Conservation (phyloP, 2,329 filamentous ascomycete genomes). For the Paradendryphiella salina region DNA sequence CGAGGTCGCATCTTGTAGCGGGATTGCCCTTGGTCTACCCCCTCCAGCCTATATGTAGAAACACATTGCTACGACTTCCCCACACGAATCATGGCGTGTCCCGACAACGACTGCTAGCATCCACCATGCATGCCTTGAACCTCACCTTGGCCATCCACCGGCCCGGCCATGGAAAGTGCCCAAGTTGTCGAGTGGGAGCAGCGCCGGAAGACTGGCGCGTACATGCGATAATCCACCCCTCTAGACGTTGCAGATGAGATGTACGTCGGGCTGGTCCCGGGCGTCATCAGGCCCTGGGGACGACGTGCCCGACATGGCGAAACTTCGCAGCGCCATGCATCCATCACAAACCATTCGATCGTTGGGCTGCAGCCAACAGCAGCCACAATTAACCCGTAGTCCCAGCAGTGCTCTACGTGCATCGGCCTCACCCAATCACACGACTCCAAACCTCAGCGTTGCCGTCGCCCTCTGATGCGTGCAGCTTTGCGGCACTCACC, state of each 20-base stretch:
- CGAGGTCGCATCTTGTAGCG: constrained; percentile 17
- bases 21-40: constrained; percentile 5
- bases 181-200: constrained; percentile 13
- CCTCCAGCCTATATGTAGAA: constrained; percentile 4
- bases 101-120: neutral
- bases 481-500: constrained; percentile 56
- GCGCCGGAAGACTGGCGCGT: constrained; percentile 25
- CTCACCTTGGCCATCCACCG: neutral
- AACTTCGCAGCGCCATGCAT: constrained; percentile 26
- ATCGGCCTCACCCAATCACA: constrained; percentile 37
- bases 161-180: neutral
- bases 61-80: constrained; percentile 4
- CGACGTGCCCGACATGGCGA: constrained; percentile 32
- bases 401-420: constrained; percentile 20
- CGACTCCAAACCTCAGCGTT: constrained; percentile 38
- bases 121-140: neutral
- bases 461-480: constrained; percentile 41
- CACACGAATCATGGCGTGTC: constrained; percentile 4
- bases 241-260: constrained; percentile 18
- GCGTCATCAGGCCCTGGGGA: constrained; percentile 34
- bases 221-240: constrained; percentile 25
- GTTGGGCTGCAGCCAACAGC: constrained; percentile 25
- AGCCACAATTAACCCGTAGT: constrained; percentile 38
- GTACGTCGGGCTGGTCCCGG: constrained; percentile 26
- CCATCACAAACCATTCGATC: constrained; percentile 20